These are phyloP conservation scores for Picochlorum sp. DNA, from an alignment of 139 green algal species.

Conservation along the genomic window DNA sequence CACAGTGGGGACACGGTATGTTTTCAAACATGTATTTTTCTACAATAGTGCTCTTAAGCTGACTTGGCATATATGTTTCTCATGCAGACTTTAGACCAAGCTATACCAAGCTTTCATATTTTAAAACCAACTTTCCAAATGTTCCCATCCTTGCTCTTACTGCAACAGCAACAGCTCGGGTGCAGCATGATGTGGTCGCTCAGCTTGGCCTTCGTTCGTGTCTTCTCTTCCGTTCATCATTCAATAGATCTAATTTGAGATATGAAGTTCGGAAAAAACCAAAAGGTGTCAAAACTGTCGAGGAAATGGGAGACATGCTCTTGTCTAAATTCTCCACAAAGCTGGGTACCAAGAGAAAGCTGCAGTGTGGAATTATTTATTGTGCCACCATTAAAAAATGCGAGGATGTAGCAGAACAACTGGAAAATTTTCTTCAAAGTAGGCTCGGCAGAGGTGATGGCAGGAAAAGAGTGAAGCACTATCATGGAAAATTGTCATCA, in stretches of 20 bases:
- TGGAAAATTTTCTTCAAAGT: slow-evolving; percentile 25
- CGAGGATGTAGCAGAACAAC: slow-evolving; percentile 64
- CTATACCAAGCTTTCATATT: slow-evolving; percentile 71
- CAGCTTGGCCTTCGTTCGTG: slow-evolving; percentile 44
- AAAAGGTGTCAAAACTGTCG: slow-evolving; percentile 39
- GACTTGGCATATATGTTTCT: neutral
- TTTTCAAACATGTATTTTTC: slow-evolving; percentile 4
- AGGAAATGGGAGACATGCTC: slow-evolving; percentile 50
- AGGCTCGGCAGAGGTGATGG: slow-evolving; percentile 8
- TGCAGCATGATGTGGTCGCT: slow-evolving; percentile 62
- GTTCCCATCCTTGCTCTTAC: slow-evolving; percentile 83
- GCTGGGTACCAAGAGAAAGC: neutral
- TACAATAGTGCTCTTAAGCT: neutral
- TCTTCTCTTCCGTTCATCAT: slow-evolving; percentile 74
- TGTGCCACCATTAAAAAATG: slow-evolving; percentile 74
- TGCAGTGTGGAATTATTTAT: slow-evolving; percentile 89
- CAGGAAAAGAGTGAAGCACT: slow-evolving; percentile 39
- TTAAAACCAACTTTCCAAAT: slow-evolving; percentile 57
- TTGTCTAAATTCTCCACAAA: slow-evolving; percentile 30
- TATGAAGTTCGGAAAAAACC: slow-evolving; percentile 79
- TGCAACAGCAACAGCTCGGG: slow-evolving; percentile 71
- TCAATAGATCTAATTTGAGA: slow-evolving; percentile 89
- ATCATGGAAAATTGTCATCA: slow-evolving; percentile 65
- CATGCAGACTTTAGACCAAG: slow-evolving; percentile 83
- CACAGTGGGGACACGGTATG: slow-evolving; percentile 76